Evolutionary conservation across 306 rosid genomes (phyloP).

Genomic region (Vigna nakashimae): DNA sequence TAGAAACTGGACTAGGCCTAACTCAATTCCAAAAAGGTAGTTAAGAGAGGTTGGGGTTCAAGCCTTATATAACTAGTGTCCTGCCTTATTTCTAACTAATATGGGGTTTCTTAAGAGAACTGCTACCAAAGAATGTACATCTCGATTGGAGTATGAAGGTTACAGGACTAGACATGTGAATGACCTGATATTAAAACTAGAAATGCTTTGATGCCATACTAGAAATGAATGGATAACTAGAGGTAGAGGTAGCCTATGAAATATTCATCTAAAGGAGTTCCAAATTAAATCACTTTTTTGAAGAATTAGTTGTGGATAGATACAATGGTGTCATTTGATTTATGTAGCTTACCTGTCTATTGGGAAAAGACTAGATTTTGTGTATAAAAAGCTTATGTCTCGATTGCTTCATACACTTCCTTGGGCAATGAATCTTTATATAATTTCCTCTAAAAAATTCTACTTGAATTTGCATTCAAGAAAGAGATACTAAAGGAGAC

Average conservation of each 20-base stretch:
- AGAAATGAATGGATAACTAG: not conserved
- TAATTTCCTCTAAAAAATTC: not conserved
- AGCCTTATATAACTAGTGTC: not conserved
- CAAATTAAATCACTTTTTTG: not conserved
- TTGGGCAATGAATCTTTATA: not conserved
- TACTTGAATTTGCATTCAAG: not conserved
- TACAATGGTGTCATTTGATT: not conserved
- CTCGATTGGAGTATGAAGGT: not conserved
- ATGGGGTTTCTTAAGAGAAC: not conserved
- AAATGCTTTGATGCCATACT: not conserved
- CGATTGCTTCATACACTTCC: not conserved
- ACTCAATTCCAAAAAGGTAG: not conserved
- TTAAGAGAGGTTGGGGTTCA: not conserved
- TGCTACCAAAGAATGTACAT: not conserved
- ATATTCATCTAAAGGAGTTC: conserved; percentile 8
- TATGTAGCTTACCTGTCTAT: not conserved
- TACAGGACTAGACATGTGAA: not conserved
- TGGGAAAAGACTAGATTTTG: not conserved
- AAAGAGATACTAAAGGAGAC: not conserved
- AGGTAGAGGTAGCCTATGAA: not conserved
- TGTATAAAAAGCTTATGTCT: not conserved
- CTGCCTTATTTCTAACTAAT: not conserved
- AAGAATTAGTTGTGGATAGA: not conserved
- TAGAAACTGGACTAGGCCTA: not conserved
- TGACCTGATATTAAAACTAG: not conserved